These are phyloP conservation scores for Coemansia sp. DNA, from an alignment of 192 early-diverging fungal genomes.

Conservation along the genomic window DNA sequence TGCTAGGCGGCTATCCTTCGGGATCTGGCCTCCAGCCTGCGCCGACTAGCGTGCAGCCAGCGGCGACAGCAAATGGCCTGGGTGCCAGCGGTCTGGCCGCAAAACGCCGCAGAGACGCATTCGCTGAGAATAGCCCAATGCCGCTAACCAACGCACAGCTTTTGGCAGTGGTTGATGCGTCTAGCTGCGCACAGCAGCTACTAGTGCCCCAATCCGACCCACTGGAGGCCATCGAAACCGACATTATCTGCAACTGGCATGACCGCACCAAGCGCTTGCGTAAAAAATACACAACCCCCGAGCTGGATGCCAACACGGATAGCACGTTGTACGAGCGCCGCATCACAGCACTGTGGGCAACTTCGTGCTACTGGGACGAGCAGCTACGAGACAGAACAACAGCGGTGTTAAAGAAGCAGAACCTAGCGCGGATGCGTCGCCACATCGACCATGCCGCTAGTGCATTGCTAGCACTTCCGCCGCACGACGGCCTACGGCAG, in stretches of 20 bases:
- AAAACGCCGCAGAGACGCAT: constrained; percentile 1
- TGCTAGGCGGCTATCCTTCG: background rate
- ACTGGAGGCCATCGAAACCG: constrained; percentile 11
- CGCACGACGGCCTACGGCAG: background rate
- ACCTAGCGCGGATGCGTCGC: background rate
- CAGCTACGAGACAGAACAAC: background rate
- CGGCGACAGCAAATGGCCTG: background rate
- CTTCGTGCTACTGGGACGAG: constrained; percentile 26
- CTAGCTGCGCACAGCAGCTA: background rate
- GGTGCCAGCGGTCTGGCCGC: background rate
- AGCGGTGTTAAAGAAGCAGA: background rate
- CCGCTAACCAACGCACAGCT: background rate
- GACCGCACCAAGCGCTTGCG: background rate
- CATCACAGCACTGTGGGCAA: constrained; percentile 20
- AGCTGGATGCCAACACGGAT: background rate
- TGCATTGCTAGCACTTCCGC: background rate
- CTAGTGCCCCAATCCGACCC: background rate
- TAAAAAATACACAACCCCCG: background rate
- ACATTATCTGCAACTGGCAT: constrained; percentile 1
- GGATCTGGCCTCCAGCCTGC: too few relatives aligned
- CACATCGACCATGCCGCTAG: background rate
- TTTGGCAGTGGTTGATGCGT: background rate
- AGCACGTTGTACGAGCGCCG: background rate
- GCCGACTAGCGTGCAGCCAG: background rate
- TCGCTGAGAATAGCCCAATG: background rate